Conservation (phyloP, 1,139 yeast species). For the Spencermartinsiella ligniputridi region DNA sequence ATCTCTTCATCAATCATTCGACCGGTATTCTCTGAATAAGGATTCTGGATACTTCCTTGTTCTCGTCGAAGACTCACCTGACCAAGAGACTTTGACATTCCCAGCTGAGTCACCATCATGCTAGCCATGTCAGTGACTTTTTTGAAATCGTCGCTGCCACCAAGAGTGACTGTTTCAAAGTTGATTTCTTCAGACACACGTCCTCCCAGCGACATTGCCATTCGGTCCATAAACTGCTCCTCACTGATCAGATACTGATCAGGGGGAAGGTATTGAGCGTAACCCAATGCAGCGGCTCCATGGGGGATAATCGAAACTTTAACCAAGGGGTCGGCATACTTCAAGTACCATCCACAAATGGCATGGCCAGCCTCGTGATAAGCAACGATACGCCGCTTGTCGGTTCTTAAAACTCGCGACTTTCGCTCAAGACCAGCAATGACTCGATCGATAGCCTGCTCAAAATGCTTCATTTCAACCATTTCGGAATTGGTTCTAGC, state of each 20-base stretch:
- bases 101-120: conserved; percentile 85
- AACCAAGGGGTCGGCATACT: conserved; percentile 84
- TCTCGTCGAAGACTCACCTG: conserved; percentile 70
- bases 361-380: conserved; percentile 99
- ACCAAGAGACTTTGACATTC: conserved; percentile 86
- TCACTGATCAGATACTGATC: conserved; percentile 80
- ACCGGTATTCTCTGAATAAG: conserved; percentile 86
- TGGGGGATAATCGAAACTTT: conserved; percentile 96
- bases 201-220: conserved; percentile 97
- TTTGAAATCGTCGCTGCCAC: conserved; percentile 94
- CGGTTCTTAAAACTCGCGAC: conserved; percentile 72
- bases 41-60: conserved; percentile 49
- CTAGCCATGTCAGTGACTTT: conserved; percentile 95
- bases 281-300: conserved; percentile 96
- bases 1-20: conserved; percentile 78
- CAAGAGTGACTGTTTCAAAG: conserved; percentile 85
- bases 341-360: conserved; percentile 92
- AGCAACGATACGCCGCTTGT: conserved; percentile 86
- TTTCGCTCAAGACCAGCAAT: conserved; percentile 95
- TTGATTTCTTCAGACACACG: conserved; percentile 92
- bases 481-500: conserved; percentile 73
- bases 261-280: conserved; percentile 94
- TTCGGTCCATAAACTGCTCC: conserved; percentile 76
- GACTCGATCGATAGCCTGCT: conserved; percentile 93
- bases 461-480: conserved; percentile 77